Percentiles rank a stretch among this genome's conserved stretches.
phyloP scores from a whole-genome alignment of 352 stramenopile genomes.

The Phytophthora multivora region DNA sequence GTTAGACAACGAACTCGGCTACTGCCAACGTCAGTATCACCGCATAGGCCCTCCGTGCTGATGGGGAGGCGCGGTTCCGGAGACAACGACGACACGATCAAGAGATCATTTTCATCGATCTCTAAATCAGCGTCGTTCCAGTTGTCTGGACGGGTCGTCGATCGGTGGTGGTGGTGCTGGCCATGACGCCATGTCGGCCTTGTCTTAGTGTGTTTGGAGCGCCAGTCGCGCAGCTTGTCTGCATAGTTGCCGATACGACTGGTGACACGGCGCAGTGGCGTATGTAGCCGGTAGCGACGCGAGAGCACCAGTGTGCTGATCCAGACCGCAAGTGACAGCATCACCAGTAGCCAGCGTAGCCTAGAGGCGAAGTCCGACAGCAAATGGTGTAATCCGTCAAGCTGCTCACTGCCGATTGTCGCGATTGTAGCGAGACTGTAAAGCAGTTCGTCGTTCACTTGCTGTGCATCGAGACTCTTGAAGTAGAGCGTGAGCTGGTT shows the following conservation, averaged over 20 bases:
- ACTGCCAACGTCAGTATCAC: not conserved
- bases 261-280: constrained; percentile 45
- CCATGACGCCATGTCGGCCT: constrained; percentile 5
- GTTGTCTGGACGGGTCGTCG: constrained; percentile 13
- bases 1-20: constrained; percentile 15
- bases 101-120: constrained; percentile 71
- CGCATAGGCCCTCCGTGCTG: constrained; percentile 8
- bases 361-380: constrained; percentile 38
- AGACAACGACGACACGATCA: constrained; percentile 77
- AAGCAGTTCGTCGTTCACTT: constrained; percentile 44
- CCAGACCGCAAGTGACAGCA: constrained; percentile 49
- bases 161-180: constrained; percentile 17
- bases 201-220: constrained; percentile 9
- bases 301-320: constrained; percentile 49
- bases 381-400: constrained; percentile 39
- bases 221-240: constrained; percentile 29
- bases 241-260: constrained; percentile 25
- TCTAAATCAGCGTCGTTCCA: constrained; percentile 45
- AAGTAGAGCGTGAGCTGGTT: constrained; percentile 51
- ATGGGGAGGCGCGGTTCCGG: constrained; percentile 45
- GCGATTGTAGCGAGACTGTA: constrained; percentile 36
- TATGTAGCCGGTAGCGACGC: constrained; percentile 50
- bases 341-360: constrained; percentile 52
- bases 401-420: constrained; percentile 29
- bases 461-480: constrained; percentile 36